Conservation (phyloP, 2,329 filamentous ascomycete genomes). For the Myriosclerotinia curreyana region DNA sequence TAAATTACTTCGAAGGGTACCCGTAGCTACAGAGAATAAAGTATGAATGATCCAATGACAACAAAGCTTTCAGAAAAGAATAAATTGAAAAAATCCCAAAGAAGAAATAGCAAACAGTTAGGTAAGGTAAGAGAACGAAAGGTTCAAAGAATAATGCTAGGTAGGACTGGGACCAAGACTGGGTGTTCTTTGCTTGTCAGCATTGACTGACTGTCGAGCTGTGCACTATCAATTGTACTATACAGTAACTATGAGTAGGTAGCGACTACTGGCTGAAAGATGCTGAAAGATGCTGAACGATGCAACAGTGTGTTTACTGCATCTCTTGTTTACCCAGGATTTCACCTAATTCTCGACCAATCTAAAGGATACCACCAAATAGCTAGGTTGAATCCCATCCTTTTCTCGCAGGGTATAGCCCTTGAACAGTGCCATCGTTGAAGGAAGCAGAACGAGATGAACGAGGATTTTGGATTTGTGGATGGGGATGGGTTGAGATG, state of each 20-base stretch:
- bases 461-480: not conserved
- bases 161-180: not conserved
- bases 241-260: not conserved
- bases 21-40: slow-evolving; percentile 16
- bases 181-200: not conserved
- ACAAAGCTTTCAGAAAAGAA: not conserved
- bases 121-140: not conserved
- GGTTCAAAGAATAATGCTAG: not conserved
- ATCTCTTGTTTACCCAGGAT: not conserved
- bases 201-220: slow-evolving; percentile 9
- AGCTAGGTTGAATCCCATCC: slow-evolving; percentile 16
- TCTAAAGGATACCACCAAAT: slow-evolving; percentile 18
- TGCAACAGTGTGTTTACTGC: slow-evolving; percentile 2
- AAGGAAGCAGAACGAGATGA: not conserved
- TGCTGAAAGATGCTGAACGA: not conserved
- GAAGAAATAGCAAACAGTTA: not conserved
- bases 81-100: slow-evolving; percentile 15
- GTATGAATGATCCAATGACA: slow-evolving; percentile 10
- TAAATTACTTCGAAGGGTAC: slow-evolving; percentile 10
- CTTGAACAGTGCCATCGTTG: slow-evolving; percentile 20
- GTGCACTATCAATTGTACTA: not conserved
- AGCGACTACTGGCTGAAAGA: not conserved
- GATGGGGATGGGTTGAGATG: not conserved
- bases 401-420: not conserved
- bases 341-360: slow-evolving; percentile 14